These are phyloP conservation scores for Citrus cavaleriei DNA, from an alignment of 345 rosid genomes.

Conservation along the genomic window DNA sequence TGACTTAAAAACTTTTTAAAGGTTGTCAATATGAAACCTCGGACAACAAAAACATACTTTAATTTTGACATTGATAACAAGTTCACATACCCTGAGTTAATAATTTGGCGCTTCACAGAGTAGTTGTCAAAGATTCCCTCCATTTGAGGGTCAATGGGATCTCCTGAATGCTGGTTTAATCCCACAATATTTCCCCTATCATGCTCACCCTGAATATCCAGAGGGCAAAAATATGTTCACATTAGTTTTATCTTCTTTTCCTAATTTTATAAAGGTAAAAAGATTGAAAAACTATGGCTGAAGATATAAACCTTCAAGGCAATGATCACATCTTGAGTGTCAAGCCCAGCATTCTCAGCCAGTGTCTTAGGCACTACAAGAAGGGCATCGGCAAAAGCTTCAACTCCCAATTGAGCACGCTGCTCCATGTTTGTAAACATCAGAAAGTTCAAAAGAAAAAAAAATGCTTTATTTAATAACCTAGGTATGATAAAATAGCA, in stretches of 20 bases:
- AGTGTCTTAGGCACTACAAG: slow-evolving; percentile 97
- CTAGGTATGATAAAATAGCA: neutral
- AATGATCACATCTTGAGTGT: slow-evolving; percentile 92
- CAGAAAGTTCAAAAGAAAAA: slow-evolving; percentile 1
- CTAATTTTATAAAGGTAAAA: neutral
- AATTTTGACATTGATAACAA: neutral
- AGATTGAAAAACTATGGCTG: neutral
- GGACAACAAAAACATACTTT: neutral
- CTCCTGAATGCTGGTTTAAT: slow-evolving; percentile 75
- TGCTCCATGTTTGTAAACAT: slow-evolving; percentile 29
- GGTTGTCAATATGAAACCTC: neutral
- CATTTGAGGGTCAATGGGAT: slow-evolving; percentile 83
- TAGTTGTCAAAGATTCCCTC: slow-evolving; percentile 94
- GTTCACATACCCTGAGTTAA: slow-evolving; percentile 77
- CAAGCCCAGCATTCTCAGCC: slow-evolving; percentile 95
- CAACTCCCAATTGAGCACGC: slow-evolving; percentile 98
- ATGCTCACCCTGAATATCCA: slow-evolving; percentile 73
- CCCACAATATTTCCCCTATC: slow-evolving; percentile 89
- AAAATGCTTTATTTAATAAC: neutral
- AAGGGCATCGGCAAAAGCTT: slow-evolving; percentile 96
- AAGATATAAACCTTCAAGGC: slow-evolving; percentile 58
- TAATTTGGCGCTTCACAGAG: slow-evolving; percentile 89
- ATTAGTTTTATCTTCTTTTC: neutral
- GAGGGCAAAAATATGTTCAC: neutral
- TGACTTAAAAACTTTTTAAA: neutral